These are phyloP conservation scores for Suhomyces faveliae DNA, from an alignment of 805 yeast genomes.

Conservation along the genomic window DNA sequence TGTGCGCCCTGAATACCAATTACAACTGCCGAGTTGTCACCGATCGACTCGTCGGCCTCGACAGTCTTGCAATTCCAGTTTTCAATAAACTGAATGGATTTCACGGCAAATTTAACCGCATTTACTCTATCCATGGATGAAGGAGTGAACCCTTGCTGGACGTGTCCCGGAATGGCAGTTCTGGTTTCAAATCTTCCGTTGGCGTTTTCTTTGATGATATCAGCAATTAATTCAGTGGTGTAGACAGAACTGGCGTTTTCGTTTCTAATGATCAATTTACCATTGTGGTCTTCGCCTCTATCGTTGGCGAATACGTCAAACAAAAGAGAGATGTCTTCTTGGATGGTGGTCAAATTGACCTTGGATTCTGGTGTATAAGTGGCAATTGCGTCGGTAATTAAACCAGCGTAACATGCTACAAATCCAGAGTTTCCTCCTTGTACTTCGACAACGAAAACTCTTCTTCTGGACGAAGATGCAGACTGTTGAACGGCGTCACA, in stretches of 20 bases:
- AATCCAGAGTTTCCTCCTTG: slow-evolving; percentile 87
- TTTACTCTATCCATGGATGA: slow-evolving; percentile 74
- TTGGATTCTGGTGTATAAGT: slow-evolving; percentile 77
- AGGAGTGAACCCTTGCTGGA: slow-evolving; percentile 81
- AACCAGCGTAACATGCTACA: slow-evolving; percentile 66
- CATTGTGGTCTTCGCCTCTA: slow-evolving; percentile 64
- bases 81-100: slow-evolving; percentile 70
- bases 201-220: slow-evolving; percentile 62
- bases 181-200: slow-evolving; percentile 69
- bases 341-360: slow-evolving; percentile 56
- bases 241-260: slow-evolving; percentile 69
- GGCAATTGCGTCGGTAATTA: slow-evolving; percentile 71
- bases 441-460: slow-evolving; percentile 78
- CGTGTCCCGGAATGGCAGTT: slow-evolving; percentile 84
- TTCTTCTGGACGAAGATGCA: slow-evolving; percentile 73
- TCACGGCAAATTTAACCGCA: slow-evolving; percentile 69
- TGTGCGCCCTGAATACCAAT: slow-evolving; percentile 70
- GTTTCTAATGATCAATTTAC: slow-evolving; percentile 66
- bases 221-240: slow-evolving; percentile 66
- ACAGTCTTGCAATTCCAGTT: slow-evolving; percentile 16
- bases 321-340: slow-evolving; percentile 62
- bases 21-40: slow-evolving; percentile 46
- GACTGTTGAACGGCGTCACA: slow-evolving; percentile 79
- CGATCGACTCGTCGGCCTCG: neutral
- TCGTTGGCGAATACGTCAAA: slow-evolving; percentile 59